Conservation (phyloP, 2,329 filamentous ascomycete species). For the Aspergillus unguis region DNA sequence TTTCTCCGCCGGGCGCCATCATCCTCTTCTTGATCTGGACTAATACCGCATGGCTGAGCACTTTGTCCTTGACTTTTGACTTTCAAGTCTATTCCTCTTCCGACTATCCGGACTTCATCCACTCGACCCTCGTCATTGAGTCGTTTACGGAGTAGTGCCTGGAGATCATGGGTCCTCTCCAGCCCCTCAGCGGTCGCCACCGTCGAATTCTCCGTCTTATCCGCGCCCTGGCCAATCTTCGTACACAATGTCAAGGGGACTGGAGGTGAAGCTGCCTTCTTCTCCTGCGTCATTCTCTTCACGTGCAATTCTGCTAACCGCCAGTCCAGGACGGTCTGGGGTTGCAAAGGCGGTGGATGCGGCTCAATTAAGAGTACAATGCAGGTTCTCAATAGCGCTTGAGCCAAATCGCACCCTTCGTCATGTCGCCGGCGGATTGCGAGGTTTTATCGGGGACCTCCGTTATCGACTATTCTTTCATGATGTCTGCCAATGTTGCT, state of each 20-base stretch:
- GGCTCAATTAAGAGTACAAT: conserved; percentile 5
- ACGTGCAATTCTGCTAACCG: not conserved
- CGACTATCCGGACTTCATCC: not conserved
- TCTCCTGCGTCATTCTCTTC: not conserved
- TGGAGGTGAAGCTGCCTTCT: too few species aligned
- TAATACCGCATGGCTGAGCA: too few species aligned
- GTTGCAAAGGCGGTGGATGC: conserved; percentile 1
- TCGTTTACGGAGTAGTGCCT: not conserved
- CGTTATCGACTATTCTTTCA: not conserved
- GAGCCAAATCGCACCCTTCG: not conserved
- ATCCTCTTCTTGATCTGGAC: too few species aligned
- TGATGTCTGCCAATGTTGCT: not conserved
- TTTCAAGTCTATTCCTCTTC: not conserved
- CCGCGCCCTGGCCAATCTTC: not conserved
- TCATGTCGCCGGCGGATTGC: not conserved
- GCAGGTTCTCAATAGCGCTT: not conserved
- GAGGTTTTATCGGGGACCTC: not conserved
- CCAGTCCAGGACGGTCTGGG: not conserved
- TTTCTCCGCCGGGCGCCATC: not conserved
- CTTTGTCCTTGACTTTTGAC: too few species aligned
- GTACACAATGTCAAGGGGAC: not conserved
- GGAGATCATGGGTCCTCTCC: conserved; percentile 3
- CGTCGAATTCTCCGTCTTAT: not conserved
- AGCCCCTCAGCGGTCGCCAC: conserved; percentile 1
- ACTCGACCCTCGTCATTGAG: conserved; percentile 1